These are phyloP conservation scores for Rhizopogon sp. DNA, from an alignment of 768 basidiomycete genomes.

Conservation along the genomic window DNA sequence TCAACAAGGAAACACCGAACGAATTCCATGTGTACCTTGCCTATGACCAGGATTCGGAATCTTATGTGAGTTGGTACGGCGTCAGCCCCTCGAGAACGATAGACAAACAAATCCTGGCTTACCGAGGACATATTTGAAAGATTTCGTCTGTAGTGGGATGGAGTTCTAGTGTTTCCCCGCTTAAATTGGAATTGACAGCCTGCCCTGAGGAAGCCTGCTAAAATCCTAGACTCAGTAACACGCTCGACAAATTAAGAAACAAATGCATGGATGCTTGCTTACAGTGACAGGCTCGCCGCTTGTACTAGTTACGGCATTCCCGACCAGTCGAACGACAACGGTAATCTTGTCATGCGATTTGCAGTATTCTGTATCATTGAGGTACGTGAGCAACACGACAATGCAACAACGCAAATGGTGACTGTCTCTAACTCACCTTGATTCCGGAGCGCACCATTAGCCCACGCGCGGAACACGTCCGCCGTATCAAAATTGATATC, in stretches of 20 bases:
- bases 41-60: neutral
- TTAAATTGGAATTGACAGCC: neutral
- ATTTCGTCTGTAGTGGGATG: neutral
- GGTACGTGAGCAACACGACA: neutral
- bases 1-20: too few species aligned
- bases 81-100: neutral
- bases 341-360: neutral
- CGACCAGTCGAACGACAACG: neutral
- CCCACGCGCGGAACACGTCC: neutral
- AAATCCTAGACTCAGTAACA: neutral
- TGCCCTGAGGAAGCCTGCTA: neutral
- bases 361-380: neutral
- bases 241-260: neutral
- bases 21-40: neutral
- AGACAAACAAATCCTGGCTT: neutral
- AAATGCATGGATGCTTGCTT: neutral
- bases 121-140: neutral
- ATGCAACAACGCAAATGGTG: too few species aligned
- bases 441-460: neutral
- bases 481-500: neutral
- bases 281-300: too few species aligned
- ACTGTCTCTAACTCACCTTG: neutral
- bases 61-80: neutral
- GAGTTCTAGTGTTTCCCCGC: neutral
- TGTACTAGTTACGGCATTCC: neutral